Base-by-base conservation (phyloP, 1,284 basidiomycete species). In the Naganishia liquefaciens region DNA sequence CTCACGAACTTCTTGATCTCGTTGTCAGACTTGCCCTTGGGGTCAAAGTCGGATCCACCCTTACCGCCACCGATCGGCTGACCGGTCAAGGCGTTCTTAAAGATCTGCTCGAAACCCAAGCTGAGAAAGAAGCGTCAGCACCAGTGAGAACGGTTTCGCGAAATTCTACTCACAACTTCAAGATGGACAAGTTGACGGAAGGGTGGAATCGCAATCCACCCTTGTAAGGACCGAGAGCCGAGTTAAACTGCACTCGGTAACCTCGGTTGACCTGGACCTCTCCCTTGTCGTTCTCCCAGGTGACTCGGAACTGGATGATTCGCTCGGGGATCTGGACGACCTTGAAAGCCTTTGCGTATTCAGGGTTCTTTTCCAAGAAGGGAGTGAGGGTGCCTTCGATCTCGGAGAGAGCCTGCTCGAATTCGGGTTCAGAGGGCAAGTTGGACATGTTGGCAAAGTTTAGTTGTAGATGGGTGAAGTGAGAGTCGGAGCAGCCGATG, bases 61-160 rank as follows among this genome's bases (percentile, higher is more conserved):
- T 88, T 87, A 70, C 82, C 83, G 74, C 88, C 88, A 71, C 88
- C 88, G 85, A 90, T 89, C 78, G 81, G 84, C 68, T 90, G 81
- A 54, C 88, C 88, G 30, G 89, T 90, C 37, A 91, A 82, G 43
- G 89, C 88, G 78, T 91, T 91, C 81, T 90, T 90, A 85, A 90
- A 90, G 72, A 86, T 88, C 77, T 86, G 85, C 80, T 91, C 89
- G 76, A 90, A 89, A 62, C 88, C 89, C 70, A 90, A 84, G 86
- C 74, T 76, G 64, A 4, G 23, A 15, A 39, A 46, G 15, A 46
- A n/a, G n/a, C 3, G 43, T 58, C 44, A 58, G 55, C 43, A 28
- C 21, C 9, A 23, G 21, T 21, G 23, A 10, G 11, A 13, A n/a
- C 1, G 5, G 2, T 11, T 30, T 19, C 21, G n/a, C 33, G 15